A percentile compares a stretch with the other conserved stretches of the same genome.
Conservation (phyloP, 108 stramenopile species). For the Seminavis robusta region DNA sequence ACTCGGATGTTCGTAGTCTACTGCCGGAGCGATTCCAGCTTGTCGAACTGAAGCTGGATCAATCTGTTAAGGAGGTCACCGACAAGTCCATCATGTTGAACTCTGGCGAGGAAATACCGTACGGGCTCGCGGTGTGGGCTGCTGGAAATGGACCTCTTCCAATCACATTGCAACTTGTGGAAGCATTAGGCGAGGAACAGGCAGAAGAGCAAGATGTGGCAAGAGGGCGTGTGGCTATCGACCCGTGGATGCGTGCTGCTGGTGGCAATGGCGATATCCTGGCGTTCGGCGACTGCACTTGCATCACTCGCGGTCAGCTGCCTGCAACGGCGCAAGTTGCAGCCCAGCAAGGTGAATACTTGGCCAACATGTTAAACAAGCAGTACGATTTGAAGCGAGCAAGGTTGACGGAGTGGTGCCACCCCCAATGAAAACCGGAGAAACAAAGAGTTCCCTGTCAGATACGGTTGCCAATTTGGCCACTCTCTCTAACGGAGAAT, state of each 20-base stretch:
- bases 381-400: slow-evolving; percentile 68
- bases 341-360: slow-evolving; percentile 88
- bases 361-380: slow-evolving; percentile 77
- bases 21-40: slow-evolving; percentile 59
- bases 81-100: slow-evolving; percentile 67
- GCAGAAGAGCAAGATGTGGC: slow-evolving; percentile 49
- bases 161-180: slow-evolving; percentile 68
- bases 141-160: slow-evolving; percentile 94
- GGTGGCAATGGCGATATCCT: slow-evolving; percentile 79
- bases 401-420: slow-evolving; percentile 47
- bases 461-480: slow-evolving; percentile 64
- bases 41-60: slow-evolving; percentile 77
- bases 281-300: slow-evolving; percentile 90
- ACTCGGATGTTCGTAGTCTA: slow-evolving; percentile 34
- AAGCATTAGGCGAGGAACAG: slow-evolving; percentile 64
- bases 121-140: slow-evolving; percentile 93
- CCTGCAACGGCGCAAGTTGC: slow-evolving; percentile 44
- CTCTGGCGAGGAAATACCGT: slow-evolving; percentile 68
- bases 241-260: slow-evolving; percentile 89
- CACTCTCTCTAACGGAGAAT: slow-evolving; percentile 38
- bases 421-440: slow-evolving; percentile 47
- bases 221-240: slow-evolving; percentile 83
- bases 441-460: slow-evolving; percentile 35
- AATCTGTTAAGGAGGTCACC: slow-evolving; percentile 87
- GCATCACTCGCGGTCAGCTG: slow-evolving; percentile 11